Evolutionary conservation across 169 alveolate genomes (phyloP).

Genomic region (Eimeria brunetti): DNA sequence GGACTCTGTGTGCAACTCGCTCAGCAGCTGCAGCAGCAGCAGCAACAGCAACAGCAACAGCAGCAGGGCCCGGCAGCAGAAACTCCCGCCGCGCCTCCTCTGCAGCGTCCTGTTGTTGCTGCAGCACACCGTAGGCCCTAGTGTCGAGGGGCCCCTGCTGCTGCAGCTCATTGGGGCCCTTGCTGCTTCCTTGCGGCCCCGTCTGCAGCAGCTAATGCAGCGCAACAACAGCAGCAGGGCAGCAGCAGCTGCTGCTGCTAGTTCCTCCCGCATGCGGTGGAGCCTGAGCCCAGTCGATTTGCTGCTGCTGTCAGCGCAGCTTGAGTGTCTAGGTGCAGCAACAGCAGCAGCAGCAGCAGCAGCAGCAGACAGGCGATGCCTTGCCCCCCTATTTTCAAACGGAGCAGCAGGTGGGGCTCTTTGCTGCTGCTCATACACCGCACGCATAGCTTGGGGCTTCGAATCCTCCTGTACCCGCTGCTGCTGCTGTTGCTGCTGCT

Average conservation of each 20-base stretch:
- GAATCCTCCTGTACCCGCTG: background rate
- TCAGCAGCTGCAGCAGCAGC: slow-evolving; percentile 16
- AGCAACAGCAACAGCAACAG: slow-evolving; percentile 11
- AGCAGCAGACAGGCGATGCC: slow-evolving; percentile 25
- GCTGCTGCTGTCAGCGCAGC: slow-evolving; percentile 57
- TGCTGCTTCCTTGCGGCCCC: slow-evolving; percentile 55
- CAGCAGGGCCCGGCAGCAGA: slow-evolving; percentile 55
- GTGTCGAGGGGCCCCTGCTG: slow-evolving; percentile 32
- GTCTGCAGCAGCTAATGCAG: slow-evolving; percentile 70
- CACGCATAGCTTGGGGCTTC: background rate
- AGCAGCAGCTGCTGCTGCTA: slow-evolving; percentile 36
- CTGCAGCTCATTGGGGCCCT: slow-evolving; percentile 53
- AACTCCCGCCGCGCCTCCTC: slow-evolving; percentile 62
- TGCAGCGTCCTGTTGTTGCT: slow-evolving; percentile 67
- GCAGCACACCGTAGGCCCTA: slow-evolving; percentile 54
- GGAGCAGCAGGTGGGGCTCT: slow-evolving; percentile 39
- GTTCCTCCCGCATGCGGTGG: slow-evolving; percentile 3
- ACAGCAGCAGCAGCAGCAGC: slow-evolving; percentile 59
- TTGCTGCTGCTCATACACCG: background rate
- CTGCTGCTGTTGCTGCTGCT: slow-evolving; percentile 10
- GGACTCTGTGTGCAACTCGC: slow-evolving; percentile 56
- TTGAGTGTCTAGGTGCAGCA: slow-evolving; percentile 54
- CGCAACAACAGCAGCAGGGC: slow-evolving; percentile 30
- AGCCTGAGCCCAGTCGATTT: slow-evolving; percentile 24
- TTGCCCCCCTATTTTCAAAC: slow-evolving; percentile 3